A percentile compares a stretch with the other conserved stretches of the same genome.
Conservation (phyloP, 306 rosid genomes). For the Pterocarpus macrocarpus region DNA sequence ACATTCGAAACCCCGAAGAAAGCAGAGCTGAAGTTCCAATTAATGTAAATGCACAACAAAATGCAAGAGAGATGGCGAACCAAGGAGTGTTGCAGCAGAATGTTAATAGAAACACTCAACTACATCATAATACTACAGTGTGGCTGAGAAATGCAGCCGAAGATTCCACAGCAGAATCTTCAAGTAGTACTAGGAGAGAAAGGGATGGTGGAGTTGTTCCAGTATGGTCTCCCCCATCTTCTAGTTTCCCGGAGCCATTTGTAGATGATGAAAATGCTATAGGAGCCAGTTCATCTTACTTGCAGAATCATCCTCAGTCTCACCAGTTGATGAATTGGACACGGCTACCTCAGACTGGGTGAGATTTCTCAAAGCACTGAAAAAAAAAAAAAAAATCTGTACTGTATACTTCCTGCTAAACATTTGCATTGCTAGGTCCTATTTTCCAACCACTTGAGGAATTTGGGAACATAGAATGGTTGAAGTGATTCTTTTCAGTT, state of each 20-base stretch:
- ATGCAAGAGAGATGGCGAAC: constrained; percentile 56
- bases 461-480: background rate
- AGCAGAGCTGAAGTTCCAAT: constrained; percentile 90
- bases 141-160: constrained; percentile 65
- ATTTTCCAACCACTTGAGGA: constrained; percentile 3
- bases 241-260: constrained; percentile 80
- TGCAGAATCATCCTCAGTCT: constrained; percentile 95
- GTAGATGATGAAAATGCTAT: constrained; percentile 83
- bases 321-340: constrained; percentile 89
- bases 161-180: constrained; percentile 89
- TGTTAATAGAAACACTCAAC: constrained; percentile 48
- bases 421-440: constrained; percentile 22
- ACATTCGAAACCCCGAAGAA: constrained; percentile 56
- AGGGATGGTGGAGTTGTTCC: constrained; percentile 95
- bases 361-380: constrained; percentile 51
- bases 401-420: background rate
- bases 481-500: constrained; percentile 1
- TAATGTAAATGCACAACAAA: constrained; percentile 59
- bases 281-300: constrained; percentile 73
- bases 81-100: constrained; percentile 58
- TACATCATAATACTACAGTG: constrained; percentile 44
- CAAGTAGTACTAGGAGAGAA: constrained; percentile 82
- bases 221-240: constrained; percentile 83
- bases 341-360: constrained; percentile 93
- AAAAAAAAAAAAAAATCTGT: background rate